Conservation (phyloP, 257 asterid species). For the Primulina eburnea region DNA sequence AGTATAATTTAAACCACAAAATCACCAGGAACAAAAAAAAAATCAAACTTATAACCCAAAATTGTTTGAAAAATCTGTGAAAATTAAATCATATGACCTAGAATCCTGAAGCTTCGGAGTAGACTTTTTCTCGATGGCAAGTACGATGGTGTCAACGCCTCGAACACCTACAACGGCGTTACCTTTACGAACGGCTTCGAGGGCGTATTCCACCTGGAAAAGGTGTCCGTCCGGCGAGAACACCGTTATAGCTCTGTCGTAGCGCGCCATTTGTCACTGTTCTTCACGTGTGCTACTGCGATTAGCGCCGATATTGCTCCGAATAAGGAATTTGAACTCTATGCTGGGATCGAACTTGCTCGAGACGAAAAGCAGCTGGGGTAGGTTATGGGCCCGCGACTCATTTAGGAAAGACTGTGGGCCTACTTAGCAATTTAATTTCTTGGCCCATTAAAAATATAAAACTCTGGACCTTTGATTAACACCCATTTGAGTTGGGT, state of each 20-base stretch:
- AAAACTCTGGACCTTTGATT: too few species aligned
- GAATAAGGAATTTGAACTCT: background rate
- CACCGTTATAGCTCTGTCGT: slow-evolving; percentile 66
- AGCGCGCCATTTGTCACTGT: slow-evolving; percentile 42
- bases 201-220: slow-evolving; percentile 66
- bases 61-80: background rate
- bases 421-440: background rate
- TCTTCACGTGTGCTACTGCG: background rate
- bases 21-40: background rate
- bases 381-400: background rate
- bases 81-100: slow-evolving; percentile 26
- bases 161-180: slow-evolving; percentile 70
- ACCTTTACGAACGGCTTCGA: slow-evolving; percentile 67
- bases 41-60: background rate
- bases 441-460: background rate
- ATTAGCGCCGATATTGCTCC: background rate
- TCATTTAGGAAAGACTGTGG: background rate
- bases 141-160: slow-evolving; percentile 55
- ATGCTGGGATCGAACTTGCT: background rate
- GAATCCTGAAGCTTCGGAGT: slow-evolving; percentile 67
- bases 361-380: background rate
- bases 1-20: background rate
- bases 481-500: background rate
- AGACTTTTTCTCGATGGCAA: slow-evolving; percentile 65
- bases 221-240: slow-evolving; percentile 75